Evolutionary conservation across 129 eudicot species (phyloP).

Genomic region (Chrysanthemum makinoi): DNA sequence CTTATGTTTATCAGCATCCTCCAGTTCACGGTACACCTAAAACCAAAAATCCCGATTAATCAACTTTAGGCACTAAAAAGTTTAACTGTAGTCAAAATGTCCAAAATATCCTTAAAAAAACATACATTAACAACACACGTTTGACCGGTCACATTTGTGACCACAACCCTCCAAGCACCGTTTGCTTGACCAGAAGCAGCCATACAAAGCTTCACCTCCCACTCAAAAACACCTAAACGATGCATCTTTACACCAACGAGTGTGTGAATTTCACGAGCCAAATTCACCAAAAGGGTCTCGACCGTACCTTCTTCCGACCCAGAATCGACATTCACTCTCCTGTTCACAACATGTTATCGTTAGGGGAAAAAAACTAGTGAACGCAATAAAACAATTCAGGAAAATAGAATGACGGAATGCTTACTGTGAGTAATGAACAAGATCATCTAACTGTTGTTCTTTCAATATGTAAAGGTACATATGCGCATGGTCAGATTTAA

Average conservation of each 20-base stretch:
- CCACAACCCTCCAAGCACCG: slow-evolving; percentile 95
- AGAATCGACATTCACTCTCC: slow-evolving; percentile 51
- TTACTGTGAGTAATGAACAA: slow-evolving; percentile 72
- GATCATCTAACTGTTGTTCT: slow-evolving; percentile 80
- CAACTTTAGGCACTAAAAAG: background rate
- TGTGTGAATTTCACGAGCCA: slow-evolving; percentile 69
- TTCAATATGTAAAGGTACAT: slow-evolving; percentile 83
- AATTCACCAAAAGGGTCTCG: slow-evolving; percentile 60
- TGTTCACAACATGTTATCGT: slow-evolving; percentile 27
- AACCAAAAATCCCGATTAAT: background rate
- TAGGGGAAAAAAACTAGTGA: background rate
- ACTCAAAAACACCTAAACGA: slow-evolving; percentile 82
- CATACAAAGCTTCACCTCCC: slow-evolving; percentile 97
- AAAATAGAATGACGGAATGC: background rate
- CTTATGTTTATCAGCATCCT: slow-evolving; percentile 45
- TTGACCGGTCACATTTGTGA: slow-evolving; percentile 94
- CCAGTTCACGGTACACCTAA: slow-evolving; percentile 85
- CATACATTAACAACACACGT: slow-evolving; percentile 94
- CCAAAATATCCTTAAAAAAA: slow-evolving; percentile 13
- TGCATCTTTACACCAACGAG: slow-evolving; percentile 88
- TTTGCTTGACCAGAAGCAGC: slow-evolving; percentile 72
- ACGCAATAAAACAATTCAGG: background rate
- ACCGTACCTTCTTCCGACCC: slow-evolving; percentile 67
- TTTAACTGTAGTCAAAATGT: background rate
- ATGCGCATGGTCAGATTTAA: slow-evolving; percentile 87